Percentiles rank a stretch among this genome's conserved stretches.
These are phyloP conservation scores for Pythium rhizo-oryzae DNA, from an alignment of 352 stramenopile genomes.

Conservation along the genomic window DNA sequence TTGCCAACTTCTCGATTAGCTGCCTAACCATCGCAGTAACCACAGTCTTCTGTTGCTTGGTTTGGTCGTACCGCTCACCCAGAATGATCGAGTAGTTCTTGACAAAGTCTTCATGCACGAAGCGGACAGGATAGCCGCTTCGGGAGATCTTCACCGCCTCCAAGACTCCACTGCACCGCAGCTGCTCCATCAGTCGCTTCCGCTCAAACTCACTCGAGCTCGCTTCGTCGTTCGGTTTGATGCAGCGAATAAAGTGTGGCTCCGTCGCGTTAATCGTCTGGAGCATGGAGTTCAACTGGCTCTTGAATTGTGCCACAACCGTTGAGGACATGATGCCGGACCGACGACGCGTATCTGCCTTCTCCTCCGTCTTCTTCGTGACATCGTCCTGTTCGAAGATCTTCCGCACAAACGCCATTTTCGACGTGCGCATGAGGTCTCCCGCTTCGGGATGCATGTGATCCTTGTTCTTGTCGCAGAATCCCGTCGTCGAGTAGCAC, in stretches of 20 bases:
- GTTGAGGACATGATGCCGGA: conserved; percentile 86
- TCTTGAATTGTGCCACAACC: conserved; percentile 93
- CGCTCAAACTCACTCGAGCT: conserved; percentile 66
- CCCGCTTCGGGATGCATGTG: conserved; percentile 83
- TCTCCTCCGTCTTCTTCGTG: conserved; percentile 39
- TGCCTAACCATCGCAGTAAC: conserved; percentile 49
- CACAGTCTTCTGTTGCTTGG: conserved; percentile 57
- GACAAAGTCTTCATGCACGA: conserved; percentile 93
- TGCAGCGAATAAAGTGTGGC: conserved; percentile 92
- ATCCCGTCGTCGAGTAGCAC: conserved; percentile 78
- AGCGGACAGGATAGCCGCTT: conserved; percentile 93
- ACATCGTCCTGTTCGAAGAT: conserved; percentile 61
- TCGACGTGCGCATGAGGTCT: conserved; percentile 72
- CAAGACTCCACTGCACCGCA: conserved; percentile 86
- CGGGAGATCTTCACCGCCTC: conserved; percentile 91
- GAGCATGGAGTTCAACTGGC: conserved; percentile 92
- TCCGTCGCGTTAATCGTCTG: conserved; percentile 94
- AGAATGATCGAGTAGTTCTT: conserved; percentile 81
- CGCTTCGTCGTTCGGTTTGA: conserved; percentile 86
- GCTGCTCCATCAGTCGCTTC: conserved; percentile 76
- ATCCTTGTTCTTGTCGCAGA: conserved; percentile 92
- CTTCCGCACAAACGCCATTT: conserved; percentile 61
- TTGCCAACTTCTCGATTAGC: conserved; percentile 40
- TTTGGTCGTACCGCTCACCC: conserved; percentile 40
- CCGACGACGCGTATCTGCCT: conserved; percentile 40